Base-by-base conservation (phyloP, 495 filamentous ascomycete species). In the Hypoxylon subgilvum region DNA sequence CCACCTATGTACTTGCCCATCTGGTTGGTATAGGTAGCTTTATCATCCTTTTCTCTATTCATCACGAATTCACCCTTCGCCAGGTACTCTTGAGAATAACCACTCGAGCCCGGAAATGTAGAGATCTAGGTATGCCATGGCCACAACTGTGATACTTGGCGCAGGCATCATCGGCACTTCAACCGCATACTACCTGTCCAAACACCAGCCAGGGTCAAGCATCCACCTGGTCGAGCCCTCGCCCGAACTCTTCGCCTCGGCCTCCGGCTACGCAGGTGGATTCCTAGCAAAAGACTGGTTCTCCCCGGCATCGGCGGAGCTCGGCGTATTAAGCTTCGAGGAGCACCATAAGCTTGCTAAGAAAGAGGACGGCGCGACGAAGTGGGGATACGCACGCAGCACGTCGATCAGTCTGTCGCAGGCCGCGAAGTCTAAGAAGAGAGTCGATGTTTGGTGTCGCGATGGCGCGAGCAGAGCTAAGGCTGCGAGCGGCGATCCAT, bases 251-350 rank as follows among this genome's bases (percentile, higher is more conserved):
- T 91, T 92, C 72, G 79, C 83, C 16, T 84, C 82, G 14, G 88
- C 89, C 2, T 91, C 88, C 3, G 88, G 89, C 13, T 84, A 82
- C 51, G 88, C 88, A 1, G 88, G 79, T 4, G 90, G 89, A 0
- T 93, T 92, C 63, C 69, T 92, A 4, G 88, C 89, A 1, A 79
- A 78, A 44, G 87, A 92, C 61, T 94, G 88, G 88, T 88, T 87
- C 59, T 72, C 69, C 1, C 68, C 79, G 1, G 65, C 80, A 1
- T 61, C 85, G 0, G 78, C 80, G 0, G 70, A 78, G 0, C 75
- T 92, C 0, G 89, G 85, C 14, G 76, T 74, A 2, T 74, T 92
- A 18, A 88, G 85, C 28, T 94, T 90, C 70, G 78, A 80, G 7
- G 76, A 90, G 16, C 90, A 93, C 67, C 76, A 76, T 34, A 59